Evolutionary conservation across 495 filamentous ascomycete species (phyloP).

Genomic region (Cladorrhinum samala): DNA sequence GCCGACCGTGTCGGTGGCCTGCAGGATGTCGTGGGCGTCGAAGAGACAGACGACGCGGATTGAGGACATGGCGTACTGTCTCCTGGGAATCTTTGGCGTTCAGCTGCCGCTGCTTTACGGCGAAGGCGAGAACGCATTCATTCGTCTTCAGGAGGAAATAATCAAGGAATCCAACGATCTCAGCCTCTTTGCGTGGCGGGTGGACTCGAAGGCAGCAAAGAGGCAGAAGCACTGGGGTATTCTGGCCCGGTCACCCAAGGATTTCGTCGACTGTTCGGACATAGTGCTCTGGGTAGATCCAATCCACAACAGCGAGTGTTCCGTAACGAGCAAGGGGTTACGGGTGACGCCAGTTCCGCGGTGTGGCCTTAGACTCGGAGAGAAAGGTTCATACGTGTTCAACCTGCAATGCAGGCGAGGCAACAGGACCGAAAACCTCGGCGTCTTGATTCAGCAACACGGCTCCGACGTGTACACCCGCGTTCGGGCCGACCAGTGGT

Average conservation of each 20-base stretch:
- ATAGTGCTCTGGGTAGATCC: neutral
- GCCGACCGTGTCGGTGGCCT: neutral
- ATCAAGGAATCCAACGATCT: conserved; percentile 6
- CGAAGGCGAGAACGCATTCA: conserved; percentile 13
- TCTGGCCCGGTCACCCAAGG: neutral
- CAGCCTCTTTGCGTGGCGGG: conserved; percentile 16
- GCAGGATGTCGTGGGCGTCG: conserved; percentile 17
- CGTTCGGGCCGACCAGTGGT: conserved; percentile 5
- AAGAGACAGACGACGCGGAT: conserved; percentile 9
- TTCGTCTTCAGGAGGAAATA: conserved; percentile 15
- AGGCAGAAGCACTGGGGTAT: neutral
- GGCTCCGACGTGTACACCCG: conserved; percentile 19
- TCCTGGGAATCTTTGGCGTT: conserved; percentile 16
- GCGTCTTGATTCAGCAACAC: conserved; percentile 18
- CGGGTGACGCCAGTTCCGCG: conserved; percentile 11
- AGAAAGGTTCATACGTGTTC: conserved; percentile 13
- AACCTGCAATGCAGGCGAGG: conserved; percentile 10
- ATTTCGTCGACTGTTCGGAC: neutral
- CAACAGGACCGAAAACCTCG: neutral
- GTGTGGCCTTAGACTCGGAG: conserved; percentile 1
- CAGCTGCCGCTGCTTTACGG: conserved; percentile 19
- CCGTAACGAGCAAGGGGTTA: neutral
- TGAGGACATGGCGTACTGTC: conserved; percentile 16
- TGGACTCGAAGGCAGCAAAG: neutral
- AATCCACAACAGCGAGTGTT: neutral